These are phyloP conservation scores for Chenopodium album DNA, from an alignment of 148 eudicot species.

Conservation along the genomic window DNA sequence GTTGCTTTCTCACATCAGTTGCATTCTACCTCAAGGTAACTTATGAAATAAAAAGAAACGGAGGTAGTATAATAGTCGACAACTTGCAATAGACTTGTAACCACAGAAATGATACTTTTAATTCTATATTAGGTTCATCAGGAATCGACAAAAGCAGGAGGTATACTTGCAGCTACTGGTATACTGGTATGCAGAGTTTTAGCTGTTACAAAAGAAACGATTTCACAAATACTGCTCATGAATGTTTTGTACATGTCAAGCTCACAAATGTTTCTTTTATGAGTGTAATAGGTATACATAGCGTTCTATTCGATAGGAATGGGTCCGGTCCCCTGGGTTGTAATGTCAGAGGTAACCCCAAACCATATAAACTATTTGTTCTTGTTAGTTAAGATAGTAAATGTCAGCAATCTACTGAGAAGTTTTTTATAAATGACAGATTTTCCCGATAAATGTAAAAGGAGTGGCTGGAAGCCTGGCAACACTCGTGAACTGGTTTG, in stretches of 20 bases:
- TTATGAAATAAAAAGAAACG: not conserved
- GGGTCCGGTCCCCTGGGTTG: slow-evolving; percentile 92
- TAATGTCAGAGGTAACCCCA: slow-evolving; percentile 78
- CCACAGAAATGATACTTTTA: not conserved
- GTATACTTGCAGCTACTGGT: slow-evolving; percentile 71
- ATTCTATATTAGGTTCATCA: slow-evolving; percentile 41
- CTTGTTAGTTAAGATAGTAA: not conserved
- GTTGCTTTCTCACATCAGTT: slow-evolving; percentile 53
- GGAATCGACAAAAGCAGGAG: slow-evolving; percentile 44
- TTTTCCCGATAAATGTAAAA: slow-evolving; percentile 84
- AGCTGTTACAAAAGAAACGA: not conserved
- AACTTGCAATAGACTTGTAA: no score
- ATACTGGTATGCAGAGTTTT: slow-evolving; percentile 52
- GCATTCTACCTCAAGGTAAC: slow-evolving; percentile 77
- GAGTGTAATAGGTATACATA: slow-evolving; percentile 55
- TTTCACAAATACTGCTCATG: not conserved
- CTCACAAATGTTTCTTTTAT: not conserved
- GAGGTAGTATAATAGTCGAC: not conserved
- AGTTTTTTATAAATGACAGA: slow-evolving; percentile 33
- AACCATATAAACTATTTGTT: not conserved
- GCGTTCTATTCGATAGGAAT: slow-evolving; percentile 72
- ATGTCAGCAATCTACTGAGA: not conserved
- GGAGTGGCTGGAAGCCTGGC: slow-evolving; percentile 87
- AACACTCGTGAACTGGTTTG: slow-evolving; percentile 85
- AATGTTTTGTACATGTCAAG: not conserved